A percentile compares a stretch with the other conserved stretches of the same genome.
These are phyloP conservation scores for Trametes sp. DNA, from an alignment of 1,284 basidiomycete species.

Conservation along the genomic window DNA sequence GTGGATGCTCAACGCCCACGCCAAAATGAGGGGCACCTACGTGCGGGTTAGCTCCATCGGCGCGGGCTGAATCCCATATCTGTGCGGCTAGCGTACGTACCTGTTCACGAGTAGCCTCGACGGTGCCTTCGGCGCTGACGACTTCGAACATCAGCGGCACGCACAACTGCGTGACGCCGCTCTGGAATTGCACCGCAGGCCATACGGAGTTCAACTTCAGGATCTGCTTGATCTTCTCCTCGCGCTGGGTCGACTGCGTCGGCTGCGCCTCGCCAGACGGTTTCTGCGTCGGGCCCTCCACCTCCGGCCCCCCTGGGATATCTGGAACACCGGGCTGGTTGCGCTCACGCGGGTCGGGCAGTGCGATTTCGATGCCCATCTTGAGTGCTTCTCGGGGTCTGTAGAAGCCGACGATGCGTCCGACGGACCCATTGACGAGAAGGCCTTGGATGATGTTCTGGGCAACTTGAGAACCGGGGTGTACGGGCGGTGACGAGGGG, in stretches of 20 bases:
- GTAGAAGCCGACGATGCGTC: constrained; percentile 59
- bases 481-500: too few species aligned
- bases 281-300: not conserved
- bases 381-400: constrained; percentile 52
- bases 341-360: constrained; percentile 21
- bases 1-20: constrained; percentile 87
- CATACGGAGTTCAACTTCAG: constrained; percentile 42
- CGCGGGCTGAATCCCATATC: not conserved
- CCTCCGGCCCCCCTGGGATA: not conserved
- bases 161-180: constrained; percentile 52
- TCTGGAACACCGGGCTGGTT: not conserved
- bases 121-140: constrained; percentile 57
- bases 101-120: constrained; percentile 63
- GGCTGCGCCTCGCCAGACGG: not conserved
- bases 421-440: constrained; percentile 27
- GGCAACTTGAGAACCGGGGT: not conserved
- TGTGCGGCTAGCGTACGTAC: constrained; percentile 38
- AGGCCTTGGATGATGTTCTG: constrained; percentile 42
- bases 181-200: constrained; percentile 65
- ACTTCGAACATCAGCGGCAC: constrained; percentile 64
- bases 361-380: constrained; percentile 50
- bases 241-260: too few species aligned
- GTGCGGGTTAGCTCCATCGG: not conserved
- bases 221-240: constrained; percentile 21
- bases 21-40: constrained; percentile 79